Conservation (phyloP, 331 rosid species). For the Ulmus americana region DNA sequence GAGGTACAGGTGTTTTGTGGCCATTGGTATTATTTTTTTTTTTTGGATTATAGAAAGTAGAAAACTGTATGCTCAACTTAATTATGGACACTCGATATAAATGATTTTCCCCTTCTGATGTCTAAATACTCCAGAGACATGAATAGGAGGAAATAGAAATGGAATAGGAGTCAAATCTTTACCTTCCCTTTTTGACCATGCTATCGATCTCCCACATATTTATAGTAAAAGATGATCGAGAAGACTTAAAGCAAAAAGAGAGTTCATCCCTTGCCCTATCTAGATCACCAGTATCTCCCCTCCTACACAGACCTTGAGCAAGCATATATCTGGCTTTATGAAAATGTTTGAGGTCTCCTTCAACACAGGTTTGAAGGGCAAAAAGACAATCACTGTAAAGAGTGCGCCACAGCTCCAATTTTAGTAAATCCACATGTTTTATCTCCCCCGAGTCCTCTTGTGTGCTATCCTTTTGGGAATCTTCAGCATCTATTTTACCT, state of each 20-base stretch:
- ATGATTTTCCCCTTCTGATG: background rate
- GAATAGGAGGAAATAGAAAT: background rate
- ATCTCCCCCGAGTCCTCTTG: slow-evolving; percentile 38
- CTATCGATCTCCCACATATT: slow-evolving; percentile 99
- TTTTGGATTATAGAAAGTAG: background rate
- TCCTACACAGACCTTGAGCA: slow-evolving; percentile 75
- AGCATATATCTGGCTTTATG: slow-evolving; percentile 98
- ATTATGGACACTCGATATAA: background rate
- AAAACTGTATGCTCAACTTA: background rate
- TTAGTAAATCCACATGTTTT: slow-evolving; percentile 45
- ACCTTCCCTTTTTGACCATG: slow-evolving; percentile 93
- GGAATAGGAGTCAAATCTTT: slow-evolving; percentile 16
- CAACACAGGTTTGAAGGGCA: slow-evolving; percentile 90
- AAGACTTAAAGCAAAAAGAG: slow-evolving; percentile 95
- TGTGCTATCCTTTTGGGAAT: slow-evolving; percentile 32
- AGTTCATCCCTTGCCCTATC: slow-evolving; percentile 93
- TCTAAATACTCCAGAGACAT: background rate
- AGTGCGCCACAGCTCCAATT: slow-evolving; percentile 67
- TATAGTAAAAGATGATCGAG: slow-evolving; percentile 94
- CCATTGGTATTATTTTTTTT: background rate
- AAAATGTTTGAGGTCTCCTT: slow-evolving; percentile 96
- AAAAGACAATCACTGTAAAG: slow-evolving; percentile 81
- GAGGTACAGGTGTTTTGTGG: too few relatives aligned
- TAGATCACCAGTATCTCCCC: slow-evolving; percentile 61
- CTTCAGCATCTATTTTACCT: slow-evolving; percentile 34